A percentile compares a stretch with the other conserved stretches of the same genome.
Evolutionary conservation across 345 rosid genomes (phyloP).

Genomic region (Melaleuca alternifolia): DNA sequence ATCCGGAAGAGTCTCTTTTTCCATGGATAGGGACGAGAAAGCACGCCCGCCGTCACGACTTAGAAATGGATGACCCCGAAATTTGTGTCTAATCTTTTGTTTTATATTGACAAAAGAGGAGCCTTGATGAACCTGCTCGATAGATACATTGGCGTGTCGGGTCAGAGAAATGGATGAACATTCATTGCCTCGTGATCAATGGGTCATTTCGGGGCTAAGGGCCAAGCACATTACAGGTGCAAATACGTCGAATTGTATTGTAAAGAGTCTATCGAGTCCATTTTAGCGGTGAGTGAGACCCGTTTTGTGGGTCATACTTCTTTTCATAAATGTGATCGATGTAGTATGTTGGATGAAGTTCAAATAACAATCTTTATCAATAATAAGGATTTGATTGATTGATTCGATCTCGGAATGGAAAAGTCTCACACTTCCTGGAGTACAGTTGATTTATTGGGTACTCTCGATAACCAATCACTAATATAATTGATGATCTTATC

Average conservation of each 20-base stretch:
- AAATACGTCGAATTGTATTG: background rate
- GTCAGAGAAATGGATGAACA: background rate
- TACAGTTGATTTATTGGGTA: too few relatives aligned
- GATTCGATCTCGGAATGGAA: background rate
- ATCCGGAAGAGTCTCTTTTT: background rate
- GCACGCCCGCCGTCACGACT: background rate
- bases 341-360: background rate
- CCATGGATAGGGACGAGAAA: background rate
- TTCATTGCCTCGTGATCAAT: background rate
- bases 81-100: background rate
- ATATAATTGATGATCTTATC: background rate
- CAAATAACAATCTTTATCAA: background rate
- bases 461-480: background rate
- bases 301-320: background rate
- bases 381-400: background rate
- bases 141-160: background rate
- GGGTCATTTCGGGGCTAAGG: background rate
- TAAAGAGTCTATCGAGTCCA: background rate
- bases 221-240: background rate
- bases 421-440: too few relatives aligned
- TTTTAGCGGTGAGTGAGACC: background rate
- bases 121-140: background rate
- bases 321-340: background rate
- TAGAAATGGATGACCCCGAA: background rate
- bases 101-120: background rate